These are phyloP conservation scores for Flagelloscypha sp. DNA, from an alignment of 768 basidiomycete genomes.

Conservation along the genomic window DNA sequence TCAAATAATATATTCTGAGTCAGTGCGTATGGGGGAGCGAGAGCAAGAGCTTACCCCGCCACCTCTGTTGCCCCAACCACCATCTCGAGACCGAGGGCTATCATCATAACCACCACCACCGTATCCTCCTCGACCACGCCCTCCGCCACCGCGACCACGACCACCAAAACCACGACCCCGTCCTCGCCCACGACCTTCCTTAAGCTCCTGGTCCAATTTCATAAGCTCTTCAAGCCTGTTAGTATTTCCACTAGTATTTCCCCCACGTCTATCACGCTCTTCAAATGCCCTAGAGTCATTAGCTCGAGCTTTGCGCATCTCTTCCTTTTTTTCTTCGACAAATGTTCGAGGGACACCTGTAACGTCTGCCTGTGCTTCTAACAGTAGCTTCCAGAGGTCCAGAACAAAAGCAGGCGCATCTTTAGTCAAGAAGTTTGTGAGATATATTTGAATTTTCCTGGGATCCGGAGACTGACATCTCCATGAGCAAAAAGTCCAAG, in stretches of 20 bases:
- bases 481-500: conserved; percentile 1
- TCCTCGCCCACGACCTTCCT: conserved; percentile 35
- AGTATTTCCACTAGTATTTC: too few relatives aligned
- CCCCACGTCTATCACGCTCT: conserved; percentile 60
- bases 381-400: conserved; percentile 81
- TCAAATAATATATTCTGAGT: conserved; percentile 8
- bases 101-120: conserved; percentile 42
- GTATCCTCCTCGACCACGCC: conserved; percentile 38
- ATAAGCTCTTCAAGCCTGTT: conserved; percentile 65
- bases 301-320: conserved; percentile 66
- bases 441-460: conserved; percentile 89
- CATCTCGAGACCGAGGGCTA: conserved; percentile 39
- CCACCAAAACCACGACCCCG: conserved; percentile 47
- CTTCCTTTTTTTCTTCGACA: conserved; percentile 87
- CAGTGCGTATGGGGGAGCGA: conserved; percentile 1
- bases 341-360: conserved; percentile 88
- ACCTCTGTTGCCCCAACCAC: conserved; percentile 65
- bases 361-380: conserved; percentile 85
- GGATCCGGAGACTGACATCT: conserved; percentile 72
- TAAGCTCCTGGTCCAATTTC: conserved; percentile 51
- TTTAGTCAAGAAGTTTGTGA: conserved; percentile 88
- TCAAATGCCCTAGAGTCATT: conserved; percentile 58
- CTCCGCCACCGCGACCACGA: conserved; percentile 37
- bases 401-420: conserved; percentile 84
- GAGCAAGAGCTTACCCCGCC: conserved; percentile 30